phyloP scores from a whole-genome alignment of 2,329 filamentous ascomycete genomes.

The Aspergillus japonicus region DNA sequence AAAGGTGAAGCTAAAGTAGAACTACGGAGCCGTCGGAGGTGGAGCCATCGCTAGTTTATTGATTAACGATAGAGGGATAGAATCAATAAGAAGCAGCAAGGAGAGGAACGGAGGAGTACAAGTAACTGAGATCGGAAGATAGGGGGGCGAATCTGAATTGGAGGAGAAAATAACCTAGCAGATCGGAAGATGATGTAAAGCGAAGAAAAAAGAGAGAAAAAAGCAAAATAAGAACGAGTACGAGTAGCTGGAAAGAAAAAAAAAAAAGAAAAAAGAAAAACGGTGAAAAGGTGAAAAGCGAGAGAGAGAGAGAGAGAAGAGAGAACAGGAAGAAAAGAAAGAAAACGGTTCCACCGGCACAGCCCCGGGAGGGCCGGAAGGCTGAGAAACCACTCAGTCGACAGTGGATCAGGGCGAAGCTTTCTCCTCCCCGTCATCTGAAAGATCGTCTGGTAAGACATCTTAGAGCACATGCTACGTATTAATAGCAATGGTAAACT shows the following conservation, averaged over 20 bases:
- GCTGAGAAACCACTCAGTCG: neutral
- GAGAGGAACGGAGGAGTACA: neutral
- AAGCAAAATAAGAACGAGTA: neutral
- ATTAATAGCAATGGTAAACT: neutral
- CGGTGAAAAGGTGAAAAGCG: neutral
- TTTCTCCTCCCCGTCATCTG: neutral
- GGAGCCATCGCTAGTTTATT: neutral
- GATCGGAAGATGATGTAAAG: neutral
- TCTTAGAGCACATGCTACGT: neutral
- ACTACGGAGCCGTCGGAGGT: neutral
- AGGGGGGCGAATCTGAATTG: neutral
- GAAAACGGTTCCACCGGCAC: conserved; percentile 17
- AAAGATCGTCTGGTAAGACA: neutral
- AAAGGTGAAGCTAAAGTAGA: neutral
- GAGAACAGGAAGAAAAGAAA: neutral
- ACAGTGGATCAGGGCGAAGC: neutral
- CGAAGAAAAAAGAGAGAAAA: neutral
- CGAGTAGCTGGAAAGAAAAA: neutral
- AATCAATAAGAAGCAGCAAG: neutral
- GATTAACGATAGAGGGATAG: neutral
- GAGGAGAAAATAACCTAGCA: neutral
- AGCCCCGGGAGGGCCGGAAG: conserved; percentile 23
- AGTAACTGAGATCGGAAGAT: neutral
- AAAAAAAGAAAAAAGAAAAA: neutral
- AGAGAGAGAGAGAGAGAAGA: neutral